Evolutionary conservation across 192 early-diverging fungal species (phyloP).

Genomic region (Coemansia javaensis): DNA sequence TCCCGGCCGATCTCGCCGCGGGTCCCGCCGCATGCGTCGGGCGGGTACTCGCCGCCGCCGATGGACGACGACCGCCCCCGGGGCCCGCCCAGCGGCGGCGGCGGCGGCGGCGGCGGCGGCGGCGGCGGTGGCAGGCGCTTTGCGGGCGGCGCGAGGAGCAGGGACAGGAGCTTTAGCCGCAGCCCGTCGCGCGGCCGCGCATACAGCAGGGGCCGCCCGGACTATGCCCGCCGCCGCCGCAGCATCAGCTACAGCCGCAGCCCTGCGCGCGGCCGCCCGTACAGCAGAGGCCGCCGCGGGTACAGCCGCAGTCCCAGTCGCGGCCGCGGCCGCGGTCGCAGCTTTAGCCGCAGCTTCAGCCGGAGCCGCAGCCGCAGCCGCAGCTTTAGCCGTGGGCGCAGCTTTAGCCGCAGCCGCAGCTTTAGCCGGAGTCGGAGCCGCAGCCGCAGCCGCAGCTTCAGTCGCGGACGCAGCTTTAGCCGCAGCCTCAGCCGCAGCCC

Average conservation of each 20-base stretch:
- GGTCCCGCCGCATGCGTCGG: slow-evolving; percentile 3
- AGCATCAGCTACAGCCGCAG: slow-evolving; percentile 9
- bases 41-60: slow-evolving; percentile 26
- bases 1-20: slow-evolving; percentile 26
- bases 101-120: not conserved
- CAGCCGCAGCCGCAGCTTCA: slow-evolving; percentile 4
- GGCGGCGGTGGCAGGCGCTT: not conserved
- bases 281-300: not conserved
- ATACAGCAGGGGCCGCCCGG: not conserved
- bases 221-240: slow-evolving; percentile 7
- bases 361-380: slow-evolving; percentile 8
- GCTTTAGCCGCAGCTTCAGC: slow-evolving; percentile 14
- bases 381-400: slow-evolving; percentile 11
- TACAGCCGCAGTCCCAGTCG: slow-evolving; percentile 8
- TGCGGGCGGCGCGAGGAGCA: not conserved
- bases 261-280: not conserved
- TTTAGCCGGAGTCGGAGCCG: slow-evolving; percentile 10
- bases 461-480: not conserved
- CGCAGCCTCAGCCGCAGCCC: slow-evolving; percentile 2
- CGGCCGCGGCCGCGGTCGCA: slow-evolving; percentile 9
- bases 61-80: not conserved
- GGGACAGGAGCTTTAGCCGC: slow-evolving; percentile 11
- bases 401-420: slow-evolving; percentile 20
- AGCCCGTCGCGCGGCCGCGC: slow-evolving; percentile 1
- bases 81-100: not conserved